Base-by-base conservation (phyloP, 1,139 yeast species). In the Taiozyma sp. region DNA sequence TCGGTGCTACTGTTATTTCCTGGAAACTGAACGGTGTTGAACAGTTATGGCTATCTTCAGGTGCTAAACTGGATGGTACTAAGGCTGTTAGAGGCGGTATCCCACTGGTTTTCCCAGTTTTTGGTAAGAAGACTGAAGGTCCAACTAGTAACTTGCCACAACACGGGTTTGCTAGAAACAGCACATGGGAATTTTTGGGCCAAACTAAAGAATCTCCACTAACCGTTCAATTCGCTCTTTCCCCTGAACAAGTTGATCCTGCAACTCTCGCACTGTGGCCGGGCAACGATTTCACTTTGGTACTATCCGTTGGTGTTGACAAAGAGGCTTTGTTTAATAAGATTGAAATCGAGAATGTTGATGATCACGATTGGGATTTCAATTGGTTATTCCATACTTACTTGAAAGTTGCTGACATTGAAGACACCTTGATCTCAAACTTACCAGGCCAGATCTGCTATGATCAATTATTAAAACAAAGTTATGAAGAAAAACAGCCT, bases 361-460 rank as follows among this genome's bases (percentile, higher is more conserved):
- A 86, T 51, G 66, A 56, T 42, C 71, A 74, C 43, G 63, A 79
- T 3, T 88, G 89, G 74, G 90, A 85, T 55, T 93, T 91, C 80
- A 88, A 91, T 67, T 89, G 96, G 87, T 77, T 93, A 56, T 90
- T 93, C 83, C 99, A 93, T 71, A 88, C 97, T n/a, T 93, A 93
- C 67, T 78, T 85, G 68, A 72, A 74, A 48, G 76, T 89, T 29
- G 81, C 82, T 37, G 96, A 90, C 63, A 81, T 93, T 58, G 84
- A 85, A 52, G 89, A 85, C 56, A 79, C 85, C 1, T 71, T 85
- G 57, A 91, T 93, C 22, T 80, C 83, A 52, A 95, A 95, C 56
- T 74, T 93, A 55, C 78, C 82, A 42, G 95, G 89, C 47, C 80
- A 81, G 56, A 59, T 72, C 19, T 85, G 91, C 60, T 80, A 72